These are phyloP conservation scores for Globisporangium paddicum DNA, from an alignment of 352 stramenopile genomes.

Conservation along the genomic window DNA sequence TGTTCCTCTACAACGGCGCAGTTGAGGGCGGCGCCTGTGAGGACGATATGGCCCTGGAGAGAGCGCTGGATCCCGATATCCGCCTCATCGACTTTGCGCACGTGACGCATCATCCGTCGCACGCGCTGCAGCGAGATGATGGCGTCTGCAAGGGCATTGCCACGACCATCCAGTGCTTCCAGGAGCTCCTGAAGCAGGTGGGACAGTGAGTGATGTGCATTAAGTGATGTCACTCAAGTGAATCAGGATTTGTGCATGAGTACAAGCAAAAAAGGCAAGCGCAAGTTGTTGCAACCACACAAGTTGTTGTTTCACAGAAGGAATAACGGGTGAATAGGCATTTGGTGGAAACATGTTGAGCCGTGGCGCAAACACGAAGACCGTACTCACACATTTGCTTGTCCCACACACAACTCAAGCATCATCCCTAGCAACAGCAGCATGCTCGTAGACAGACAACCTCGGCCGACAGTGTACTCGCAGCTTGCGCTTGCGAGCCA, in stretches of 20 bases:
- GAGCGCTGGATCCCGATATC: slow-evolving; percentile 36
- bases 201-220: neutral
- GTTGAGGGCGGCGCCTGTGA: slow-evolving; percentile 26
- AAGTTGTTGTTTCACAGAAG: neutral
- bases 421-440: neutral
- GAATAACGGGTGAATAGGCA: neutral
- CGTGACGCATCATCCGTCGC: slow-evolving; percentile 19
- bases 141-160: slow-evolving; percentile 52
- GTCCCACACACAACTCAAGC: no score
- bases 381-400: no score
- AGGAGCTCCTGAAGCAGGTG: slow-evolving; percentile 24
- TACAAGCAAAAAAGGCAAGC: no score
- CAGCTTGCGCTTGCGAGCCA: neutral
- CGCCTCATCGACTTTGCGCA: slow-evolving; percentile 87
- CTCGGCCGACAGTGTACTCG: neutral
- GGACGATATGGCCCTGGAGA: slow-evolving; percentile 9
- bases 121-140: slow-evolving; percentile 32
- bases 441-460: neutral
- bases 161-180: slow-evolving; percentile 52
- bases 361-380: no score
- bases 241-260: no score
- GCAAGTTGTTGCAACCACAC: no score
- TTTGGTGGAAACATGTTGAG: neutral
- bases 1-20: slow-evolving; percentile 92
- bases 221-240: neutral